Percentiles rank a stretch among this genome's conserved stretches.
These are phyloP conservation scores for Aphanocladium album DNA, from an alignment of 2,329 filamentous ascomycete species.

Conservation along the genomic window DNA sequence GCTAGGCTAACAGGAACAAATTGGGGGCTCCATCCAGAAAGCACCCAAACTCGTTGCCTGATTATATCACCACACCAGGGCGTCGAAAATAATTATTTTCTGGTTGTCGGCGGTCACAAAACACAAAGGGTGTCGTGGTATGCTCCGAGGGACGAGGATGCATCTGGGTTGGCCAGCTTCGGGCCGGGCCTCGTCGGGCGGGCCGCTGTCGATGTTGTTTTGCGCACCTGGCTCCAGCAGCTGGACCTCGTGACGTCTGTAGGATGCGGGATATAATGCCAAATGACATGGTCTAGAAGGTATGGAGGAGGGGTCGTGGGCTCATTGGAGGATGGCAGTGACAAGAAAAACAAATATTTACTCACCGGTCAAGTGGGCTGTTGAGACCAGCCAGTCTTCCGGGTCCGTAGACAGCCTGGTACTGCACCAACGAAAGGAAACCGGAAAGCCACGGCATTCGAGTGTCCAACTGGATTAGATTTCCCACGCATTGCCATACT, in stretches of 20 bases:
- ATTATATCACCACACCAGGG: slow-evolving; percentile 1
- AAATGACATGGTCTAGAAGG: background rate
- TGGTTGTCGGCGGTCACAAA: background rate
- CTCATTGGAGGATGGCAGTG: background rate
- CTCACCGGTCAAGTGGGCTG: slow-evolving; percentile 87
- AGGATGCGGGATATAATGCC: background rate
- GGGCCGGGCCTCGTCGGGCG: slow-evolving; percentile 4
- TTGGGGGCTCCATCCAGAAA: slow-evolving; percentile 6
- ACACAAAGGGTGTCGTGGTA: background rate
- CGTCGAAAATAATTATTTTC: background rate
- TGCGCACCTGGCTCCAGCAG: background rate
- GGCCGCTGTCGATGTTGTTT: background rate
- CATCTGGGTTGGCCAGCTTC: slow-evolving; percentile 3
- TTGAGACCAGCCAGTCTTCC: slow-evolving; percentile 70
- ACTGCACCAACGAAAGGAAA: slow-evolving; percentile 68
- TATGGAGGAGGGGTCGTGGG: background rate
- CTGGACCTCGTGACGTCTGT: background rate
- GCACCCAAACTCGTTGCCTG: background rate
- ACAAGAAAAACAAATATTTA: slow-evolving; percentile 15
- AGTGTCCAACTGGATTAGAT: slow-evolving; percentile 65
- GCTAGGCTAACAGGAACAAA: slow-evolving; percentile 1
- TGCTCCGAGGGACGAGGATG: background rate
- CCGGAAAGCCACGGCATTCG: slow-evolving; percentile 92
- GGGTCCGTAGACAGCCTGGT: slow-evolving; percentile 66
- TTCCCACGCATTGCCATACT: slow-evolving; percentile 68